These are phyloP conservation scores for Metschnikowia borealis DNA, from an alignment of 805 yeast genomes.

Conservation along the genomic window DNA sequence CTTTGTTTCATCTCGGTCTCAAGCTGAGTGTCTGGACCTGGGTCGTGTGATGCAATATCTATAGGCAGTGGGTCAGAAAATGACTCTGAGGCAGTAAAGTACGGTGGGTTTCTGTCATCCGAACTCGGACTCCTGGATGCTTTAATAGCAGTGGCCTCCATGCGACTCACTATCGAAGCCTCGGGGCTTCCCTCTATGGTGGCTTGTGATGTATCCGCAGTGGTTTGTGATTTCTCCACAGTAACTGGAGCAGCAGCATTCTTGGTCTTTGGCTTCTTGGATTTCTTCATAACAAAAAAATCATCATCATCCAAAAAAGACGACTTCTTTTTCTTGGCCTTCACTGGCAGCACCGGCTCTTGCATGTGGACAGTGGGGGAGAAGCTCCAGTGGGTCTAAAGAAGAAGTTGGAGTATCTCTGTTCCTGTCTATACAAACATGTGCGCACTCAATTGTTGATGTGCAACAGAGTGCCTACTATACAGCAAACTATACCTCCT, in stretches of 20 bases:
- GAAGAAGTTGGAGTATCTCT: neutral
- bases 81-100: slow-evolving; percentile 10
- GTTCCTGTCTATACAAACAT: neutral
- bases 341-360: slow-evolving; percentile 1
- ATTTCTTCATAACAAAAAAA: slow-evolving; percentile 25
- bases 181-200: neutral
- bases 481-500: neutral
- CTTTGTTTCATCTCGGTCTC: neutral
- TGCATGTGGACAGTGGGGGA: neutral
- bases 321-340: slow-evolving; percentile 11
- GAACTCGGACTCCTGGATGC: neutral
- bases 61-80: slow-evolving; percentile 1
- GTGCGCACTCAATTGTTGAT: neutral
- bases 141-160: neutral
- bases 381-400: neutral
- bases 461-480: neutral
- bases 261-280: slow-evolving; percentile 11
- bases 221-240: neutral
- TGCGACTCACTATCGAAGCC: no score
- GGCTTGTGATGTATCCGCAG: neutral
- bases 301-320: slow-evolving; percentile 24
- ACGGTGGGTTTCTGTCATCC: neutral
- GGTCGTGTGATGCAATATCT: neutral
- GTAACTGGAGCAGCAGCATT: neutral
- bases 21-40: neutral